Evolutionary conservation across 257 asterid genomes (phyloP), one percentile per base, ranked within the genome.

Genomic region (Solanum pennellii): DNA sequence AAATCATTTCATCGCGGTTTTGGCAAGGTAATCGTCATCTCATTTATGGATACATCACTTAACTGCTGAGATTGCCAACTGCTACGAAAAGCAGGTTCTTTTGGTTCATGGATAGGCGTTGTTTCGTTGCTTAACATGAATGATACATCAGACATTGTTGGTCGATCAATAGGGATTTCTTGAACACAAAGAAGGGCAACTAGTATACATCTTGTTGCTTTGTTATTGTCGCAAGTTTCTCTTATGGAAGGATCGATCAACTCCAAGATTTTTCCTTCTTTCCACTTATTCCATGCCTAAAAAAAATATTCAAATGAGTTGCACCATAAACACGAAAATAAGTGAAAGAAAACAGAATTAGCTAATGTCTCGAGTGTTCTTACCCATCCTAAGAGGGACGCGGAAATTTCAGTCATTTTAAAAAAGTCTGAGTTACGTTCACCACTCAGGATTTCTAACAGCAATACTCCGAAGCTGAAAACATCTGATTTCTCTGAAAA

Each of bases 201-300:
- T 25, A 83, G n/a, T 13, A 91, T 84, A 85, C 82, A 89, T 47
- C 29, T 83, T 12, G 82, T 7, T 1, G 87, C 76, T 56, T 82
- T 87, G 29, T 29, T 14, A 18, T 6, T n/a, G 29, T 86, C 71
- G 73, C 89, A 85, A 3, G 90, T 73, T 41, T 83, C 86, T 12
- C 79, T 23, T 23, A 75, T 21, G 12, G 86, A 77, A 21, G 33
- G 82, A 83, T 90, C 90, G 3, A 90, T 35, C 4, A 89, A 27
- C 8, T 89, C 87, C 47, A 90, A 9, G 3, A 83, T 42, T 4
- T 45, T 89, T 37, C 83, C 75, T 83, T 83, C 91, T 31, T 89
- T 83, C 92, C 91, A 89, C 52, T 85, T 83, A 42, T 25, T 87
- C 92, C 92, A 89, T 1, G 89, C 91, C 91, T 90, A 45, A 73